Base-by-base conservation (phyloP, 176 grass and related monocot species). In the Dactylis glomerata region DNA sequence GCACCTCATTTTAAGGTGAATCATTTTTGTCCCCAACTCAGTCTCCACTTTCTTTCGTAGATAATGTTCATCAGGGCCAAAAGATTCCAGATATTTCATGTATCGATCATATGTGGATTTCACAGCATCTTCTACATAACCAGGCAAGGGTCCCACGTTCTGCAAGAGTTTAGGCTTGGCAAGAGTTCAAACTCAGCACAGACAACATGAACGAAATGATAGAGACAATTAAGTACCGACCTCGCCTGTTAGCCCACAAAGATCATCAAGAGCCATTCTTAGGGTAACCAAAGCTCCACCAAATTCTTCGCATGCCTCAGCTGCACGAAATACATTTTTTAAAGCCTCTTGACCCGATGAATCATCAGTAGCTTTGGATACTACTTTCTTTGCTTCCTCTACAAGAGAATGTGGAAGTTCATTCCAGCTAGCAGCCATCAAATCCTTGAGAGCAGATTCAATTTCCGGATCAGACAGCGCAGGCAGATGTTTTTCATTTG, bases 1-100 rank as follows among this genome's bases (percentile, higher is more conserved):
- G 89, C 96, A 98, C 82, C 93, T 88, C 96, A 98, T 98, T 68
- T 98, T 98, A 70, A 98, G 73, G 78, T 98, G 96, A 87, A 98
- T 98, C 93, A 98, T 89, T 92, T 95, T 95, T 66, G 92, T 98
- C 44, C 93, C 96, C 72, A 98, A 79, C 73, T 98, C 96, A 80
- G 85, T 93, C 87, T 98, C 96, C 46, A 98, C 89, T 44, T 98
- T 98, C 87, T 98, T 98, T 56, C 72, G 80, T 81, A 98, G 85
- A 79, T 90, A 95, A 28, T 80, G 37, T 59, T 98, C 96, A 5
- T 93, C 89, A 49, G 86, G 91, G 6, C 92, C 87, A 81, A 95
- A 98, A 16, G 96, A 98, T 88, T 98, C 86, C 30, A 98, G 89
- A 80, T 95, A 98, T 40, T 85, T 46, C 77, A 90, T 80, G 73